phyloP scores from a whole-genome alignment of 1,139 yeast genomes.

The Candida sanyaensis region DNA sequence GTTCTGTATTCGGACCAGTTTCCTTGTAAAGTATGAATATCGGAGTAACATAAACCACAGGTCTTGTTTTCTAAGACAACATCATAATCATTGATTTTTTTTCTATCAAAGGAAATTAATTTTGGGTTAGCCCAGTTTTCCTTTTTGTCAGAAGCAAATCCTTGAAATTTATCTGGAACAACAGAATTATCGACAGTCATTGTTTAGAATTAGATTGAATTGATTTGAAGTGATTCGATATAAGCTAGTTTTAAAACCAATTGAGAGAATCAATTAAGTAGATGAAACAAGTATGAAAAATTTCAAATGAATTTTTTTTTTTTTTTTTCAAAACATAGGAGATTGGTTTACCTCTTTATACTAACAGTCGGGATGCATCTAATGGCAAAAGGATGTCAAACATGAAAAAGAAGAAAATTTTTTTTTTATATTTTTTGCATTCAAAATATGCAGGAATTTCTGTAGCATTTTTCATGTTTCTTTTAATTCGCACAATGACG shows the following conservation, averaged over 20 bases:
- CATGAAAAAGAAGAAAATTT: no score
- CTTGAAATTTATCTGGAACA: slow-evolving; percentile 42
- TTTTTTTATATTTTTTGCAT: background rate
- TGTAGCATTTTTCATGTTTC: background rate
- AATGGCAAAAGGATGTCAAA: no score
- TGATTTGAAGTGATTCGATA: no score
- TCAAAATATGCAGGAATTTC: background rate
- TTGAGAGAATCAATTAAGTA: background rate
- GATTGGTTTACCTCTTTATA: no score
- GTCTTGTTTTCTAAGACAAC: slow-evolving; percentile 48
- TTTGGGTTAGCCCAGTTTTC: slow-evolving; percentile 47
- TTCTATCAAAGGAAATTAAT: slow-evolving; percentile 41
- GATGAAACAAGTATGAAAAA: background rate
- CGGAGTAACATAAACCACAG: slow-evolving; percentile 68
- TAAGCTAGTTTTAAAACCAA: no score
- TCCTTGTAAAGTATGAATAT: slow-evolving; percentile 49
- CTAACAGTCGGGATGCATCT: no score
- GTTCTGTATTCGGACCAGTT: slow-evolving; percentile 38
- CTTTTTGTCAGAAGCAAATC: slow-evolving; percentile 40
- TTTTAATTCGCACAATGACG: background rate
- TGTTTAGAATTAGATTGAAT: background rate
- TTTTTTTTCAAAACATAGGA: no score
- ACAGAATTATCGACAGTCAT: slow-evolving; percentile 13
- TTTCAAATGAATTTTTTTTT: no score
- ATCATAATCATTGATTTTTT: slow-evolving; percentile 37